A percentile compares a stretch with the other conserved stretches of the same genome.
phyloP scores from a whole-genome alignment of 2,329 filamentous ascomycete genomes.

The Aspergillus melleus region DNA sequence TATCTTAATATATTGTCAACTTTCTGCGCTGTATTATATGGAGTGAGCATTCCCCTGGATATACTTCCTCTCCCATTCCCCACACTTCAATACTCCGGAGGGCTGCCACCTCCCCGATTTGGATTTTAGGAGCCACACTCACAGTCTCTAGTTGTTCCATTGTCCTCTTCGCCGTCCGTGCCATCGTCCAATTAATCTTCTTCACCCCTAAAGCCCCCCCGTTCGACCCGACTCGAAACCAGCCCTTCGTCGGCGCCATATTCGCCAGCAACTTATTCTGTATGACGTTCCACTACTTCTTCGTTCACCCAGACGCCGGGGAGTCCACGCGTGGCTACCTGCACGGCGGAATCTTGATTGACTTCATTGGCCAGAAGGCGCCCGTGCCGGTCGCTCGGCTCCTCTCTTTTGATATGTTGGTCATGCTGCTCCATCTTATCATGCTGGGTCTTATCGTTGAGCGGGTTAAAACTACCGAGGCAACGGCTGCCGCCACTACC shows the following conservation, averaged over 20 bases:
- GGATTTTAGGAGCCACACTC: slow-evolving; percentile 2
- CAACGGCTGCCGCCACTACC: slow-evolving; percentile 3
- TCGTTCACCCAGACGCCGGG: slow-evolving; percentile 52
- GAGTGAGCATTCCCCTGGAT: slow-evolving; percentile 51
- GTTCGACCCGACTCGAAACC: slow-evolving; percentile 51
- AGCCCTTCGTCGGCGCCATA: slow-evolving; percentile 56
- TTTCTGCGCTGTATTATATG: slow-evolving; percentile 63
- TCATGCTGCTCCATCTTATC: slow-evolving; percentile 57
- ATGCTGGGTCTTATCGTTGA: slow-evolving; percentile 58
- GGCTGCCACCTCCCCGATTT: background rate
- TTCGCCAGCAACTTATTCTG: slow-evolving; percentile 57
- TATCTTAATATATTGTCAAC: slow-evolving; percentile 60
- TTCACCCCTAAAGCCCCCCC: slow-evolving; percentile 60
- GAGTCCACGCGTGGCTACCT: slow-evolving; percentile 56
- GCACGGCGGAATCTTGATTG: slow-evolving; percentile 63
- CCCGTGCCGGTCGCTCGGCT: slow-evolving; percentile 56
- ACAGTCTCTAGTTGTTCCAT: slow-evolving; percentile 54
- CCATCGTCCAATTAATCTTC: slow-evolving; percentile 57
- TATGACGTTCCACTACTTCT: slow-evolving; percentile 58
- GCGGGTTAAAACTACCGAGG: slow-evolving; percentile 47
- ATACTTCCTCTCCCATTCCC: background rate
- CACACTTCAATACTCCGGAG: background rate
- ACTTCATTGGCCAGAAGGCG: slow-evolving; percentile 63
- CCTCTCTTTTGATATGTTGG: slow-evolving; percentile 53
- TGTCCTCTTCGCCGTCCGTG: slow-evolving; percentile 56